Conservation (phyloP, 2,329 filamentous ascomycete species). For the Monilinia fructigena region DNA sequence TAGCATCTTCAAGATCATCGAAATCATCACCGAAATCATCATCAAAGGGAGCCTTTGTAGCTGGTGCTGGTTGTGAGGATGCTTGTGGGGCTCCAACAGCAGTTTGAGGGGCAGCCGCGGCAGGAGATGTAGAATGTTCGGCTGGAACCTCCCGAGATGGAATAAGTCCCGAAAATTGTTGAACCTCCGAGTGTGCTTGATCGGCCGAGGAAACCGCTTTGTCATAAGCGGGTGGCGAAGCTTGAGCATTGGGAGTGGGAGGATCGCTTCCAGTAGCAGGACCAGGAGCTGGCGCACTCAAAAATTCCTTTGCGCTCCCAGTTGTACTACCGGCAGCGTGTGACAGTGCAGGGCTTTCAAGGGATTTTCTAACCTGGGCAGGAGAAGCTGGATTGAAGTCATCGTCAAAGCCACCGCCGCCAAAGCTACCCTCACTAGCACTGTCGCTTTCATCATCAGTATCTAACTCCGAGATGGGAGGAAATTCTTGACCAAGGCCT, state of each 20-base stretch:
- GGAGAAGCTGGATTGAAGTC: constrained; percentile 70
- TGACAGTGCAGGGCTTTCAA: constrained; percentile 28
- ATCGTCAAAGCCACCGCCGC: constrained; percentile 74
- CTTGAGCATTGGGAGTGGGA: constrained; percentile 54
- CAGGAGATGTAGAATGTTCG: constrained; percentile 32
- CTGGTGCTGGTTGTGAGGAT: constrained; percentile 40
- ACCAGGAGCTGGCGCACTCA: constrained; percentile 37
- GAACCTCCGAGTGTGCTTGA: constrained; percentile 48
- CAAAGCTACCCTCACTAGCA: constrained; percentile 64
- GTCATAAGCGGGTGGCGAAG: constrained; percentile 58
- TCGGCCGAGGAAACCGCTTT: constrained; percentile 43
- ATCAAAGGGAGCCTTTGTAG: constrained; percentile 59
- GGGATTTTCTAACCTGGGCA: constrained; percentile 34
- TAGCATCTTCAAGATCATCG: constrained; percentile 78
- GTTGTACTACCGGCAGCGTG: constrained; percentile 35
- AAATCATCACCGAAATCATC: constrained; percentile 76
- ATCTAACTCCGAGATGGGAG: constrained; percentile 85
- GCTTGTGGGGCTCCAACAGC: constrained; percentile 33
- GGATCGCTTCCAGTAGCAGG: constrained; percentile 43
- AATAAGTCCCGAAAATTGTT: constrained; percentile 55
- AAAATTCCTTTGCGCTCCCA: constrained; percentile 36
- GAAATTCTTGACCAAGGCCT: constrained; percentile 75
- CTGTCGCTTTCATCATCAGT: constrained; percentile 82
- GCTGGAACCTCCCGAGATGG: constrained; percentile 53
- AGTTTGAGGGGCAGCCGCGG: constrained; percentile 34